These are phyloP conservation scores for Colletotrichum truncatum DNA, from an alignment of 2,329 filamentous ascomycete genomes.

Conservation along the genomic window DNA sequence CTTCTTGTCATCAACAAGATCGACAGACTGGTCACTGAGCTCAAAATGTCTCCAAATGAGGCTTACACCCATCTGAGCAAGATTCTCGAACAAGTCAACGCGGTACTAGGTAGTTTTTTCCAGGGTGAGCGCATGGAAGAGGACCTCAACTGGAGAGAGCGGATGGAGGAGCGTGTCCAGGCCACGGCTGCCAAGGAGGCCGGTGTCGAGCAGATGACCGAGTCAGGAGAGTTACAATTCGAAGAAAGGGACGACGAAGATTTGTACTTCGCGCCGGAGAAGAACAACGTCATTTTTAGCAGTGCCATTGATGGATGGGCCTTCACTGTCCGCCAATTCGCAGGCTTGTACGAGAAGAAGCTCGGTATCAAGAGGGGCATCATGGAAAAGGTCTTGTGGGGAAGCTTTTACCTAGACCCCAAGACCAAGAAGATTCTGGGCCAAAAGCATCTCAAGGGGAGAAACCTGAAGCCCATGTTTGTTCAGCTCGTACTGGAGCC, in stretches of 20 bases:
- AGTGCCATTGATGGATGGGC: constrained; percentile 99
- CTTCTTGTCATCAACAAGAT: constrained; percentile 98
- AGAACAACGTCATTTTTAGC: constrained; percentile 98
- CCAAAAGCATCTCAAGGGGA: constrained; percentile 91
- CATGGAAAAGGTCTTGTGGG: constrained; percentile 96
- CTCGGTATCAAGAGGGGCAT: constrained; percentile 89
- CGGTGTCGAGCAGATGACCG: constrained; percentile 54
- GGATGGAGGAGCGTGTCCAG: constrained; percentile 85
- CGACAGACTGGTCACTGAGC: constrained; percentile 90
- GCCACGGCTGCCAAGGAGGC: constrained; percentile 50
- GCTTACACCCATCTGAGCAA: constrained; percentile 91
- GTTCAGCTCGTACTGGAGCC: constrained; percentile 96
- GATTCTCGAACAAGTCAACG: constrained; percentile 94
- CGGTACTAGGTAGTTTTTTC: constrained; percentile 96
- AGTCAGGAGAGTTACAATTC: constrained; percentile 73
- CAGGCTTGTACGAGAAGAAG: constrained; percentile 93
- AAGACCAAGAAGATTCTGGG: constrained; percentile 95
- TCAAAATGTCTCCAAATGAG: constrained; percentile 91
- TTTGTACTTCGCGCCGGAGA: constrained; percentile 97
- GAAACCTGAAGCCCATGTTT: constrained; percentile 94
- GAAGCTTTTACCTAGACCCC: constrained; percentile 94
- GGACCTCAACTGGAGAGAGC: constrained; percentile 93
- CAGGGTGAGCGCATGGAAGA: constrained; percentile 99
- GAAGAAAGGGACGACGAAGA: constrained; percentile 96
- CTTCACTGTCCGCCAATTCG: constrained; percentile 95